Percentiles rank a stretch among this genome's conserved stretches.
These are phyloP conservation scores for Epichloe amarillans DNA, from an alignment of 2,329 filamentous ascomycete genomes.

Conservation along the genomic window DNA sequence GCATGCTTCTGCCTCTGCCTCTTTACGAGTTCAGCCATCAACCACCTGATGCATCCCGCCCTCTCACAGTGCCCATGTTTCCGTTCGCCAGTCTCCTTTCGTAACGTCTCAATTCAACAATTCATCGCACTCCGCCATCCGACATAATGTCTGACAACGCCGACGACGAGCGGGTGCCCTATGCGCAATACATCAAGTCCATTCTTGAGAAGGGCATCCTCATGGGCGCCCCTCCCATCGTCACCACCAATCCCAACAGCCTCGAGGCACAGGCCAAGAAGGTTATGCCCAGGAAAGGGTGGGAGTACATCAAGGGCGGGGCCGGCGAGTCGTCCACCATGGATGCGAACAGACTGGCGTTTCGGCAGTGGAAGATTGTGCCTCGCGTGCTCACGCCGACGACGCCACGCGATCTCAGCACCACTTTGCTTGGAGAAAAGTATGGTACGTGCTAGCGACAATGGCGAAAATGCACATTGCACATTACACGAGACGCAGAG, in stretches of 20 bases:
- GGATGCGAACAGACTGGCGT: conserved; percentile 44
- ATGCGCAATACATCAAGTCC: conserved; percentile 30
- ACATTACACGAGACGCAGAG: too few species aligned
- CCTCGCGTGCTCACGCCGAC: conserved; percentile 36
- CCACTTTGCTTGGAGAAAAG: conserved; percentile 37
- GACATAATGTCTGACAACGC: conserved; percentile 7
- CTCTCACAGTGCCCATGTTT: too few species aligned
- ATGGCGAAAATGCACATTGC: background rate
- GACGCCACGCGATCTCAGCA: conserved; percentile 31
- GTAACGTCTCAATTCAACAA: too few species aligned
- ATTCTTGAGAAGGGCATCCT: conserved; percentile 41
- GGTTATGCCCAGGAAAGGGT: conserved; percentile 32
- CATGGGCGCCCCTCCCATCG: conserved; percentile 30
- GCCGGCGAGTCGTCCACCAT: conserved; percentile 49
- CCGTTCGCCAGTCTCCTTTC: too few species aligned
- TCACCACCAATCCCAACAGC: conserved; percentile 45
- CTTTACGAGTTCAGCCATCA: background rate
- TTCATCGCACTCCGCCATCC: background rate
- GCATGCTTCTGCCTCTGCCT: too few species aligned
- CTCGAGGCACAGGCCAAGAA: conserved; percentile 41
- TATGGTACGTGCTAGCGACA: conserved; percentile 22
- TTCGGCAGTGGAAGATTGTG: conserved; percentile 37
- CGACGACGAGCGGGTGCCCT: conserved; percentile 13
- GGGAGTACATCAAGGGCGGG: conserved; percentile 49
- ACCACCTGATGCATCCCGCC: background rate